Evolutionary conservation across 768 basidiomycete genomes (phyloP).

Genomic region (Podaxis sp.): DNA sequence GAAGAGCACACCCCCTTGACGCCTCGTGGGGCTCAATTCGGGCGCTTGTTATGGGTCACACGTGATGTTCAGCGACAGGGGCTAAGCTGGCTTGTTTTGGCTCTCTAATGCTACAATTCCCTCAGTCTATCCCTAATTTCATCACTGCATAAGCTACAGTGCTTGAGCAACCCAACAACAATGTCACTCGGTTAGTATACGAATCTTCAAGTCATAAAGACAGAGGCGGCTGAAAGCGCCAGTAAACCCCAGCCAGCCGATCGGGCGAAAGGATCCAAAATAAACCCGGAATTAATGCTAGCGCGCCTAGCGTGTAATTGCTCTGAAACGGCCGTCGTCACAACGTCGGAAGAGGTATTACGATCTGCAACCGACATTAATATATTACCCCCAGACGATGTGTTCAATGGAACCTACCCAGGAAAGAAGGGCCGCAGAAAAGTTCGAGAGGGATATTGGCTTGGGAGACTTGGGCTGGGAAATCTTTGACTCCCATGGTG

Average conservation of each 20-base stretch:
- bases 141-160: background rate
- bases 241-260: background rate
- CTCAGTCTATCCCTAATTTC: background rate
- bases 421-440: conserved; percentile 43
- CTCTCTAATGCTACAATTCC: background rate
- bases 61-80: background rate
- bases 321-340: background rate
- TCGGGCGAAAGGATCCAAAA: background rate
- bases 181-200: background rate
- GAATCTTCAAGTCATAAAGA: background rate
- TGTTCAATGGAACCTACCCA: conserved; percentile 28
- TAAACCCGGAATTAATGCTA: background rate
- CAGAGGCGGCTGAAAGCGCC: background rate
- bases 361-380: conserved; percentile 8
- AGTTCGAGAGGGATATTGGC: conserved; percentile 20
- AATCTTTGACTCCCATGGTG: conserved; percentile 27
- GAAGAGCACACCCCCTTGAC: background rate
- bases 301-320: background rate
- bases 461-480: conserved; percentile 29
- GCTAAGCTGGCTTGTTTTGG: background rate
- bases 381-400: background rate
- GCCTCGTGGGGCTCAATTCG: background rate
- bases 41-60: background rate
- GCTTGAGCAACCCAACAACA: background rate
- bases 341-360: background rate